Conservation (phyloP, 2,329 filamentous ascomycete genomes). For the Aspergillus transmontanensis region DNA sequence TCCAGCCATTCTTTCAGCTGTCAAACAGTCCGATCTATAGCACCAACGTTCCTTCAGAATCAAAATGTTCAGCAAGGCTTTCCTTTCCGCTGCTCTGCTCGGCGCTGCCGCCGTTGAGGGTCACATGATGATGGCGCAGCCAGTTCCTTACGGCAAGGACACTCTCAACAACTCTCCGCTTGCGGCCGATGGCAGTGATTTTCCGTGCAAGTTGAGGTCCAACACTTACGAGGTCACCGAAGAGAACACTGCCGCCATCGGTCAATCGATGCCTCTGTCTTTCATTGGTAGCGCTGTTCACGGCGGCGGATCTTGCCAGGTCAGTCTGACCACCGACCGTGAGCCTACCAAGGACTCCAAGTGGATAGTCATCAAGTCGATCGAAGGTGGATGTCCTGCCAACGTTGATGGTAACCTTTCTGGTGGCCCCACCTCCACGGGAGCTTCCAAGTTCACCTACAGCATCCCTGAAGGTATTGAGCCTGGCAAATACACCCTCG, state of each 20-base stretch:
- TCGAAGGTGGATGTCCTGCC: conserved; percentile 81
- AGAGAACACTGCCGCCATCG: conserved; percentile 65
- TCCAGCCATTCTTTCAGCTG: conserved; percentile 21
- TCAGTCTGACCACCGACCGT: conserved; percentile 79
- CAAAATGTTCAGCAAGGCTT: conserved; percentile 36
- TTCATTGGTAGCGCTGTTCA: conserved; percentile 78
- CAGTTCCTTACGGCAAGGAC: conserved; percentile 61
- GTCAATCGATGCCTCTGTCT: conserved; percentile 61
- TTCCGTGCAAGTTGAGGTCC: conserved; percentile 75
- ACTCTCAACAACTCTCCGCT: conserved; percentile 68
- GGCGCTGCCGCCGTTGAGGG: conserved; percentile 62
- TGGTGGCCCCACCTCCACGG: conserved; percentile 45
- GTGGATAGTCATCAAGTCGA: conserved; percentile 90
- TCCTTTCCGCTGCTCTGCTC: conserved; percentile 50
- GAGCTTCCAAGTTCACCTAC: conserved; percentile 67
- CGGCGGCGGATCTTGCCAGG: conserved; percentile 89
- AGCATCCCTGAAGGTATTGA: conserved; percentile 71
- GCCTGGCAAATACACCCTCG: conserved; percentile 75
- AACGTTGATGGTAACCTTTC: conserved; percentile 61
- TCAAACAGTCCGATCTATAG: conserved; percentile 22
- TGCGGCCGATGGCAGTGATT: conserved; percentile 62
- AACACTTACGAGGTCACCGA: conserved; percentile 44
- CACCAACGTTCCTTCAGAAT: conserved; percentile 7
- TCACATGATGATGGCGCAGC: conserved; percentile 74
- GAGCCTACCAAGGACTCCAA: conserved; percentile 65